A percentile compares a stretch with the other conserved stretches of the same genome.
These are phyloP conservation scores for Sporothrix humicola DNA, from an alignment of 2,329 filamentous ascomycete species.

Conservation along the genomic window DNA sequence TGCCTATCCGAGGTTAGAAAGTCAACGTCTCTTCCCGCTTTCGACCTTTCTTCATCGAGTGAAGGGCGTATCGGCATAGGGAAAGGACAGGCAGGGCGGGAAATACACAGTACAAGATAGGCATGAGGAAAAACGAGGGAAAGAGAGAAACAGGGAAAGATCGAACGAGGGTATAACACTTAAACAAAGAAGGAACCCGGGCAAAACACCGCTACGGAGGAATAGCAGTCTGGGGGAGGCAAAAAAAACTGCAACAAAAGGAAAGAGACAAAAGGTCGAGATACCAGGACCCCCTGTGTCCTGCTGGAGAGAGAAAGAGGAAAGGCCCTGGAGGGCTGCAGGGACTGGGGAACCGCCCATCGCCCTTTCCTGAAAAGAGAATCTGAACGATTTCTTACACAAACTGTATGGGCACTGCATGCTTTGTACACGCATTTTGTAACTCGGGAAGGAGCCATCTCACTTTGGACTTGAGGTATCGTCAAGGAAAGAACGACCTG, in stretches of 20 bases:
- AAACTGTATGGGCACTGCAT: not conserved
- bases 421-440: not conserved
- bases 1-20: constrained; percentile 37
- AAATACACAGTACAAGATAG: not conserved
- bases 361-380: constrained; percentile 1
- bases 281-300: constrained; percentile 19
- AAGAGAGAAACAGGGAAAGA: constrained; percentile 2
- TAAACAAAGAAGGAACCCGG: constrained; percentile 5
- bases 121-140: not conserved
- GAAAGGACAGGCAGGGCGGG: constrained; percentile 5
- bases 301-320: not conserved
- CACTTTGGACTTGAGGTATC: not conserved
- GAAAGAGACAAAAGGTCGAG: not conserved
- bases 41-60: constrained; percentile 38
- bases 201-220: not conserved
- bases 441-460: not conserved
- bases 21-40: constrained; percentile 37
- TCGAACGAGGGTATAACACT: not conserved
- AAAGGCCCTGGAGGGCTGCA: not conserved
- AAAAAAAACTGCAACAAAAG: not conserved
- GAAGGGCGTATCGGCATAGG: constrained; percentile 35
- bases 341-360: not conserved
- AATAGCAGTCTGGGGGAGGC: constrained; percentile 14
- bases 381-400: not conserved
- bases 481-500: not conserved